phyloP scores from a whole-genome alignment of 768 basidiomycete genomes.

The Crassisporium funariophilum region DNA sequence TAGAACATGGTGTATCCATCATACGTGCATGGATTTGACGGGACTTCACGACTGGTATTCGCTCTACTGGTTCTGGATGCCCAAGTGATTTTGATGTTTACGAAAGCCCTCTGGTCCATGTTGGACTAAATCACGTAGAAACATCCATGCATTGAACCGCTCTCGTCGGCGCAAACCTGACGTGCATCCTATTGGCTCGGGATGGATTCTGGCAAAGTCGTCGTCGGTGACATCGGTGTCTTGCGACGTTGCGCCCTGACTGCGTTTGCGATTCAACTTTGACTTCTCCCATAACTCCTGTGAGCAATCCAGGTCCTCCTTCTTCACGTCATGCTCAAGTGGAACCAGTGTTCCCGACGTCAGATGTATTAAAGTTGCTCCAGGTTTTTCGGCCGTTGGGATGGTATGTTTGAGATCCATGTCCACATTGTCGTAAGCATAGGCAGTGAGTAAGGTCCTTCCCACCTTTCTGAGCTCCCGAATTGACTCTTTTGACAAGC shows the following conservation, averaged over 20 bases:
- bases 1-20: conserved; percentile 27
- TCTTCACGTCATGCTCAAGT: conserved; percentile 19
- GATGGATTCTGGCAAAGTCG: conserved; percentile 17
- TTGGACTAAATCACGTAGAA: conserved; percentile 24
- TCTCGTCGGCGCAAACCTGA: conserved; percentile 21
- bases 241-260: conserved; percentile 7
- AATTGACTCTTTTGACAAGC: conserved; percentile 16
- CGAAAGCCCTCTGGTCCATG: conserved; percentile 27
- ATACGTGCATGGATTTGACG: conserved; percentile 14
- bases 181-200: conserved; percentile 9
- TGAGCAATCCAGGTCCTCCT: conserved; percentile 18
- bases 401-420: conserved; percentile 19
- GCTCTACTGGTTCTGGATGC: conserved; percentile 25
- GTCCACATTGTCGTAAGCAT: conserved; percentile 29
- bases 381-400: conserved; percentile 18
- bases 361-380: conserved; percentile 21
- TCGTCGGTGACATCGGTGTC: neutral
- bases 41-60: conserved; percentile 24
- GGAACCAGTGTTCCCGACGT: conserved; percentile 25
- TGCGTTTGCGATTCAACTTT: conserved; percentile 12
- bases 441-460: conserved; percentile 11
- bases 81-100: conserved; percentile 16
- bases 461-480: conserved; percentile 6
- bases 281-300: conserved; percentile 20
- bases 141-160: conserved; percentile 31